Conservation (phyloP, 345 rosid species). For the Gossypium stocksii region DNA sequence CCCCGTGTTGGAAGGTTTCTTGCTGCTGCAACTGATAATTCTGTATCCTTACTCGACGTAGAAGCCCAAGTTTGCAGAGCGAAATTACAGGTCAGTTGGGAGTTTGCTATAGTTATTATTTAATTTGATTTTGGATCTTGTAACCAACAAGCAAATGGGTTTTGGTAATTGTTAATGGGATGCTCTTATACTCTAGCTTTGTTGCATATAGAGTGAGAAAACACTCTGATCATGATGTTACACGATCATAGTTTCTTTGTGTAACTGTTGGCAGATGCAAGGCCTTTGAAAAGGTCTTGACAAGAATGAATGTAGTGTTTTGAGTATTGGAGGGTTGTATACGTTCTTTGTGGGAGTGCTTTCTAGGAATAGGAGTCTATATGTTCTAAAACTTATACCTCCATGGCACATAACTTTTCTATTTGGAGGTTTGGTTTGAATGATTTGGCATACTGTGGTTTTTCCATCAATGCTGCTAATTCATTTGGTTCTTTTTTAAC, state of each 20-base stretch:
- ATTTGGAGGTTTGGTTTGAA: neutral
- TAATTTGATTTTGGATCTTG: neutral
- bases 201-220: neutral
- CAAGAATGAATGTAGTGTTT: conserved; percentile 1
- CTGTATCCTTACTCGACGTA: conserved; percentile 51
- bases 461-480: neutral
- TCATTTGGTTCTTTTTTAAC: neutral
- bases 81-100: conserved; percentile 49
- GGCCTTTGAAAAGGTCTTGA: conserved; percentile 1
- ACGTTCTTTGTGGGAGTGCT: neutral
- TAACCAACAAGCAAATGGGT: neutral
- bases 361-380: neutral
- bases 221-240: neutral
- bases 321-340: neutral
- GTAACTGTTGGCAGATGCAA: neutral
- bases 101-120: neutral
- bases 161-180: neutral
- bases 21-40: conserved; percentile 55
- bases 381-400: neutral
- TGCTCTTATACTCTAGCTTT: neutral
- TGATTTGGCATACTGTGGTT: neutral
- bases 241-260: neutral
- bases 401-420: neutral
- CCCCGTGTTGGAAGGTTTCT: conserved; percentile 54
- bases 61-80: conserved; percentile 46